These are phyloP conservation scores for Carex pumila DNA, from an alignment of 176 grass and related monocot species.

Conservation along the genomic window DNA sequence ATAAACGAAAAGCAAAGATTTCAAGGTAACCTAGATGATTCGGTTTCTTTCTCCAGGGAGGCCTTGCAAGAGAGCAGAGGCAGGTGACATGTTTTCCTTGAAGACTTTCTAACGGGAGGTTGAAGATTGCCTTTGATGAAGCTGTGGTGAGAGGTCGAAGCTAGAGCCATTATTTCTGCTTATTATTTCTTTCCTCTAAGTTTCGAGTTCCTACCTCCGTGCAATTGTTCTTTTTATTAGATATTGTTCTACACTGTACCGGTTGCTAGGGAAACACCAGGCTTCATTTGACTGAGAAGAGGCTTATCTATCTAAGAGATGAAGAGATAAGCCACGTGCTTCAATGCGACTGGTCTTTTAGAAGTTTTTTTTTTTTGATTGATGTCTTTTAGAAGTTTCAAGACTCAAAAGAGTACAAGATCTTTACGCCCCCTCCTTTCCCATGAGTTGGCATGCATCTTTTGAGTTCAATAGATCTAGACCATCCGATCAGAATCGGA, in stretches of 20 bases:
- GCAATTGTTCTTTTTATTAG: neutral
- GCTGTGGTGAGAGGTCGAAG: conserved; percentile 23
- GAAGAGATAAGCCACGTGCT: conserved; percentile 44
- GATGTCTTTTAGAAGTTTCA: conserved; percentile 38
- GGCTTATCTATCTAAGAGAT: conserved; percentile 46
- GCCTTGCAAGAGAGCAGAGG: conserved; percentile 45
- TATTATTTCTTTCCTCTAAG: neutral
- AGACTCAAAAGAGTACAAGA: neutral
- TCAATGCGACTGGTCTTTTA: conserved; percentile 27
- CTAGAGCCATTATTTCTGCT: conserved; percentile 39
- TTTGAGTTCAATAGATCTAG: too few relatives aligned
- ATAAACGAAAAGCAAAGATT: neutral
- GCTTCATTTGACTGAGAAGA: neutral
- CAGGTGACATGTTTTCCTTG: conserved; percentile 10
- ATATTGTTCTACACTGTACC: neutral
- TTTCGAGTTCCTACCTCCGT: neutral
- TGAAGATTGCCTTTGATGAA: conserved; percentile 46
- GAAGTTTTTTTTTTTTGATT: conserved; percentile 18
- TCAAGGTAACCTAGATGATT: conserved; percentile 11
- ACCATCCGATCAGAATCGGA: too few relatives aligned
- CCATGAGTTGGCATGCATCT: too few relatives aligned
- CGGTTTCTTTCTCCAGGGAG: conserved; percentile 24
- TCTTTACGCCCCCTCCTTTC: too few relatives aligned
- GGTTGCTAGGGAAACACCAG: neutral
- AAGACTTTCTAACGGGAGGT: conserved; percentile 4